Evolutionary conservation across 1,139 yeast species (phyloP).

Genomic region (Zygotorulaspora mrakii): DNA sequence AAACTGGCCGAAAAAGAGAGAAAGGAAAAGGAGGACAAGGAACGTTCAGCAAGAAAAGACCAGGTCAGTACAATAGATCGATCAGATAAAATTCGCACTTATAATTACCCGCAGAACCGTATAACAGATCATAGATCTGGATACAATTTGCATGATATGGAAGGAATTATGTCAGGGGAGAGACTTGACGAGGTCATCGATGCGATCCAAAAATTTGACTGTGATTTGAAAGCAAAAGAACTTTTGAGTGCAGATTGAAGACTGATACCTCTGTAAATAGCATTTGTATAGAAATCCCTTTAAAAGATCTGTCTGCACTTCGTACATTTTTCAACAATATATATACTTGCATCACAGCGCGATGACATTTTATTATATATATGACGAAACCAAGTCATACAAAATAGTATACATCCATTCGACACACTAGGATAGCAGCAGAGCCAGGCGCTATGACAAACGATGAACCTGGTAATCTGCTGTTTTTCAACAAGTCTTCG

Average conservation of each 20-base stretch:
- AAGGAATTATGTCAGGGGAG: constrained; percentile 72
- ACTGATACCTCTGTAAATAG: neutral
- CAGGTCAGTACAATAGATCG: constrained; percentile 89
- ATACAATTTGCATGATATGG: constrained; percentile 70
- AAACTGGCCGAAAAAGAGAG: constrained; percentile 80
- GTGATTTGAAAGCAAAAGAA: constrained; percentile 44
- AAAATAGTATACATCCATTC: neutral
- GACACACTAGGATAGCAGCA: no score
- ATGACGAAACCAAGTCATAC: neutral
- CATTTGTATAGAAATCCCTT: neutral
- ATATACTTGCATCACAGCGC: constrained; percentile 1
- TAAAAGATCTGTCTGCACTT: neutral
- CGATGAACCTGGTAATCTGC: constrained; percentile 23
- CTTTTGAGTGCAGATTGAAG: constrained; percentile 27
- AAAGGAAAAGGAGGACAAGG: constrained; percentile 58
- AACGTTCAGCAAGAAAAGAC: constrained; percentile 64
- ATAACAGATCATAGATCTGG: constrained; percentile 94
- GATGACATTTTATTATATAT: neutral
- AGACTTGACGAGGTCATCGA: constrained; percentile 61
- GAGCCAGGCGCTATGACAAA: neutral
- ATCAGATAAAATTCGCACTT: constrained; percentile 89
- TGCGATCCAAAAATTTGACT: constrained; percentile 47
- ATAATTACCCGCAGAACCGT: constrained; percentile 87
- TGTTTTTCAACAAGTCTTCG: constrained; percentile 41
- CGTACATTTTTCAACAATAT: constrained; percentile 3